Evolutionary conservation across 345 rosid genomes (phyloP).

Genomic region (Angophora floribunda): DNA sequence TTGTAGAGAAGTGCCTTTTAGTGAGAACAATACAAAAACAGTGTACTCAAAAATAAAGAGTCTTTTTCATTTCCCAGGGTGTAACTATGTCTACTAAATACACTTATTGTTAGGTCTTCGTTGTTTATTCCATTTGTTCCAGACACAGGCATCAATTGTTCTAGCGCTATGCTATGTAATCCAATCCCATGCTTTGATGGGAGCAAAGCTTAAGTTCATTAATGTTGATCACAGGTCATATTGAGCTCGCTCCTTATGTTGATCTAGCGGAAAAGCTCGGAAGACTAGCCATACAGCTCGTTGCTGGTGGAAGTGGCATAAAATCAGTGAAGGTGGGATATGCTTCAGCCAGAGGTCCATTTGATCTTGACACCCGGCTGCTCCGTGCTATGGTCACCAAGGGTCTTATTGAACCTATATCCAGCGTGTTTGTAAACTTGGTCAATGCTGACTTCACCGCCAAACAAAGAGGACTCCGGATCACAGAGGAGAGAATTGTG

Average conservation of each 20-base stretch:
- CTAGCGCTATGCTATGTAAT: background rate
- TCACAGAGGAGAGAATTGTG: slow-evolving; percentile 39
- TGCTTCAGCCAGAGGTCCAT: slow-evolving; percentile 56
- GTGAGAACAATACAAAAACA: background rate
- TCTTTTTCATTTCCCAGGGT: background rate
- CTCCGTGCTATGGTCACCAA: slow-evolving; percentile 69
- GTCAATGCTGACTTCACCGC: slow-evolving; percentile 67
- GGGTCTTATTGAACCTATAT: slow-evolving; percentile 59
- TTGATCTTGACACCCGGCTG: slow-evolving; percentile 66
- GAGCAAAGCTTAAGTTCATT: background rate
- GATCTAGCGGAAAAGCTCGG: slow-evolving; percentile 55
- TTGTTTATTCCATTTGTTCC: background rate
- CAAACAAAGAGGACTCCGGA: slow-evolving; percentile 50
- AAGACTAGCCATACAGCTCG: slow-evolving; percentile 54
- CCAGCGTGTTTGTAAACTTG: slow-evolving; percentile 50
- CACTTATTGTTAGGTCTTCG: background rate
- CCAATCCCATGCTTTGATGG: background rate
- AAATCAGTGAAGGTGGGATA: slow-evolving; percentile 42
- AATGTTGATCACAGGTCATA: slow-evolving; percentile 26
- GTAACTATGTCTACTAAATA: background rate
- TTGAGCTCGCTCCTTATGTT: slow-evolving; percentile 47
- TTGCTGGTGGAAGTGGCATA: slow-evolving; percentile 67
- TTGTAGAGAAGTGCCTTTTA: background rate
- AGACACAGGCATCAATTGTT: background rate
- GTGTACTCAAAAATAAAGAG: background rate